Evolutionary conservation across 164 flowering plant genomes (phyloP).

Genomic region (Chimonanthus salicifolius): DNA sequence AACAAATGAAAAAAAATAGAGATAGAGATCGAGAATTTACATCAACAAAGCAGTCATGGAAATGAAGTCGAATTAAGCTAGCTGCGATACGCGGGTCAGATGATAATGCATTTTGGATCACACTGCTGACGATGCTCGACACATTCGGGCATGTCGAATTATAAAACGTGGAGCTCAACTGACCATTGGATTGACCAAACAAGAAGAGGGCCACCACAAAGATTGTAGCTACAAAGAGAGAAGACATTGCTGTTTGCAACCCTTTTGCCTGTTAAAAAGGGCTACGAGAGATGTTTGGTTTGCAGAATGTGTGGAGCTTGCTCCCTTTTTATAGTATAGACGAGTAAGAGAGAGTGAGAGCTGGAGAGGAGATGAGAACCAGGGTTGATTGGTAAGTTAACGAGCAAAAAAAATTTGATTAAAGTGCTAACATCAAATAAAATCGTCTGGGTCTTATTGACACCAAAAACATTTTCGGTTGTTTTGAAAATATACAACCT

Average conservation of each 20-base stretch:
- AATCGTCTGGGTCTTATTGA: too few relatives aligned
- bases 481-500: too few relatives aligned
- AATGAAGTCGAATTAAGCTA: conserved; percentile 54
- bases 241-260: conserved; percentile 8
- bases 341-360: not conserved
- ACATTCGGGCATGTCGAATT: conserved; percentile 44
- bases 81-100: conserved; percentile 44
- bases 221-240: not conserved
- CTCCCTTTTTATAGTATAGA: not conserved
- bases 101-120: conserved; percentile 28
- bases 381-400: not conserved
- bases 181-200: conserved; percentile 22
- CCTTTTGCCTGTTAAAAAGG: not conserved
- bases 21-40: conserved; percentile 14
- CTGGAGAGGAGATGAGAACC: not conserved
- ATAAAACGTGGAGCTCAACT: conserved; percentile 42
- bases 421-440: not conserved
- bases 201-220: not conserved
- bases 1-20: not conserved
- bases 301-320: too few relatives aligned
- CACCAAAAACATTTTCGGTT: too few relatives aligned
- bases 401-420: not conserved
- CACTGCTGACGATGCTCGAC: conserved; percentile 24
- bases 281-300: too few relatives aligned
- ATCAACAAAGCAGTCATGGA: conserved; percentile 72